A percentile compares a stretch with the other conserved stretches of the same genome.
phyloP scores from a whole-genome alignment of 345 rosid genomes.

The Moricandia arvensis region DNA sequence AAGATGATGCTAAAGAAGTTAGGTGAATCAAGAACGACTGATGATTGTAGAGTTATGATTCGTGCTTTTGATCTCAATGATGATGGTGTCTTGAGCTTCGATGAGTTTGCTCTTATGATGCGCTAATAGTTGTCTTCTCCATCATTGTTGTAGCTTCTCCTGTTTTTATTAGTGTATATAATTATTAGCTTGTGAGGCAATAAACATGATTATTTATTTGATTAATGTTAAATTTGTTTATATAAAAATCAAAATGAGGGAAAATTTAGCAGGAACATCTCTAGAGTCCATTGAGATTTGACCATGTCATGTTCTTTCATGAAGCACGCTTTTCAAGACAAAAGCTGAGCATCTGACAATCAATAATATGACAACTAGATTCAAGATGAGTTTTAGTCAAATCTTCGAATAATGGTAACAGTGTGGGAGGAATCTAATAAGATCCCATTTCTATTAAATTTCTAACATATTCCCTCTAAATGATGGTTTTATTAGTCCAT shows the following conservation, averaged over 20 bases:
- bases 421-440: slow-evolving; percentile 9
- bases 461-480: neutral
- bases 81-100: slow-evolving; percentile 67
- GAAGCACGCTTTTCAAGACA: neutral
- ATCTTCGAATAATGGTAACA: slow-evolving; percentile 17
- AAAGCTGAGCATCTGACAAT: neutral
- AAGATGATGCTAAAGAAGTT: slow-evolving; percentile 53
- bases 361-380: neutral
- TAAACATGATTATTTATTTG: neutral
- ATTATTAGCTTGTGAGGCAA: neutral
- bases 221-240: neutral
- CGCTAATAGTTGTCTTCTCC: slow-evolving; percentile 2
- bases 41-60: slow-evolving; percentile 69
- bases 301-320: neutral
- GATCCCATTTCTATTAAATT: neutral
- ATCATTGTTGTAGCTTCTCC: neutral
- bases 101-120: slow-evolving; percentile 77
- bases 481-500: neutral
- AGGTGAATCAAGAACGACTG: slow-evolving; percentile 48
- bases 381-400: neutral
- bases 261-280: neutral
- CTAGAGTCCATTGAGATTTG: neutral
- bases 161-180: neutral
- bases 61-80: slow-evolving; percentile 60
- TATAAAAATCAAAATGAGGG: neutral